Evolutionary conservation across 768 basidiomycete genomes (phyloP).

Genomic region (Pleurotus eryngii): DNA sequence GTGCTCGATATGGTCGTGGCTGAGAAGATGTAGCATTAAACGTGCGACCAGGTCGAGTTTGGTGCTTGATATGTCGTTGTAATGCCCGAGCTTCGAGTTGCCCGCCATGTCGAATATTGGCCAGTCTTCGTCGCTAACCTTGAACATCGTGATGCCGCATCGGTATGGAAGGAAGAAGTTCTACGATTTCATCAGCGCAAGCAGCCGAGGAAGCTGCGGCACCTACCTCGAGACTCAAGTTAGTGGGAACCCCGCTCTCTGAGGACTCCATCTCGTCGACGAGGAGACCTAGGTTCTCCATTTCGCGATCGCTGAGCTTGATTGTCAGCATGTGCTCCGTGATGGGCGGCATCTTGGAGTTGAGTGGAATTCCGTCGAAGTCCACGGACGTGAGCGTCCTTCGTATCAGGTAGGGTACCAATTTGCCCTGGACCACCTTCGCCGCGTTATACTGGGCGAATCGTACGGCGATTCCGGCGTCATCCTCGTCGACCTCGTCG

Average conservation of each 20-base stretch:
- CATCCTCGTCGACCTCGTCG: not conserved
- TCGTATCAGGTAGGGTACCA: not conserved
- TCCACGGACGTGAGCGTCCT: not conserved
- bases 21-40: not conserved
- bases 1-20: not conserved
- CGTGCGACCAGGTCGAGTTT: not conserved
- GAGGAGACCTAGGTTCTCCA: not conserved
- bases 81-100: not conserved
- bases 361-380: not conserved
- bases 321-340: not conserved
- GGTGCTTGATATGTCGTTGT: not conserved
- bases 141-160: not conserved
- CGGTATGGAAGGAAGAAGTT: not conserved
- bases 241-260: not conserved
- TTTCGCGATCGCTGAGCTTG: not conserved
- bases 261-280: not conserved
- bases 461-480: not conserved
- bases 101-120: not conserved
- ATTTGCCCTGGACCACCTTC: not conserved
- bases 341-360: not conserved
- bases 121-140: not conserved
- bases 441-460: not conserved
- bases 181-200: not conserved
- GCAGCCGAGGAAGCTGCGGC: too few relatives aligned
- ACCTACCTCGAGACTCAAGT: not conserved